Conservation (phyloP, 352 stramenopile species). For the Blastocystis sp. region DNA sequence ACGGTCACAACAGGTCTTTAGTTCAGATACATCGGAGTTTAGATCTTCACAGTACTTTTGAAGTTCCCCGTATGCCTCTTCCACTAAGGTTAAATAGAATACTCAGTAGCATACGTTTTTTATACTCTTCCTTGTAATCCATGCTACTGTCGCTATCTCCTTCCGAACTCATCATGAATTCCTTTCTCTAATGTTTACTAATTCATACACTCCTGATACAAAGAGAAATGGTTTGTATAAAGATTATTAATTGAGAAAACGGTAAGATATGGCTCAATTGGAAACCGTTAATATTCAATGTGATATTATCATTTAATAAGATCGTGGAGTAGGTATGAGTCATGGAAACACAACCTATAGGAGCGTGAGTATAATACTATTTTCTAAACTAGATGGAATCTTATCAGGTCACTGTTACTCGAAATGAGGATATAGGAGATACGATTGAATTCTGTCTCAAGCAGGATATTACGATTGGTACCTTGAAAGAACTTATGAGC, state of each 20-base stretch:
- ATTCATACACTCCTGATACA: not conserved
- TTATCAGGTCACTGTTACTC: not conserved
- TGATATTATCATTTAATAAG: too few species aligned
- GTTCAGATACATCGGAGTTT: not conserved
- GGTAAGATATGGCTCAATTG: too few species aligned
- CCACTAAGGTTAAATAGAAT: not conserved
- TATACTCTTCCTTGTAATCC: not conserved
- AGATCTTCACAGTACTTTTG: not conserved
- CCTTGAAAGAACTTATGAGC: not conserved
- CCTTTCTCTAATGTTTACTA: not conserved
- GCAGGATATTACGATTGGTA: not conserved
- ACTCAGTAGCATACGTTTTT: not conserved
- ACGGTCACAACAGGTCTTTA: not conserved
- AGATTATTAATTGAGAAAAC: not conserved
- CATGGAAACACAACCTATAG: too few species aligned
- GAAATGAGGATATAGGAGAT: not conserved
- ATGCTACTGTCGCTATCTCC: not conserved
- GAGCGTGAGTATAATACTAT: not conserved
- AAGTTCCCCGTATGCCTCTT: not conserved
- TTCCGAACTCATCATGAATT: not conserved
- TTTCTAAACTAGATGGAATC: not conserved
- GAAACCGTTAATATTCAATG: too few species aligned
- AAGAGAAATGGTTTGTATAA: not conserved
- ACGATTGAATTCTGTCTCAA: not conserved
- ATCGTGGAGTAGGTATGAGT: too few species aligned